Percentiles rank a stretch among this genome's conserved stretches.
phyloP scores from a whole-genome alignment of 148 eudicot species.

The Diospyros kaki region DNA sequence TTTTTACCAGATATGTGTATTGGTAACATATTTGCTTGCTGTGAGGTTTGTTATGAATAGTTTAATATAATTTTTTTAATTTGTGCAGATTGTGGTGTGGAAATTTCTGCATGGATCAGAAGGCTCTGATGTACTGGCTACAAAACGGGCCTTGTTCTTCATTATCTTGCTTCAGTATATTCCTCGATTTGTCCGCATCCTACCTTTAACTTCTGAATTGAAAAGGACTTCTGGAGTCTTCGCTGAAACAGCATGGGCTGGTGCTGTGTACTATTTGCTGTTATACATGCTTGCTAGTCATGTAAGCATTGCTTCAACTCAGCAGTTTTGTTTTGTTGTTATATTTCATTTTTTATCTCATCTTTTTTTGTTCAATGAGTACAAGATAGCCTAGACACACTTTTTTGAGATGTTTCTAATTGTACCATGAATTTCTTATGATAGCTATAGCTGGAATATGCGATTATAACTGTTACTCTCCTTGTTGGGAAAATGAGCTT shows the following conservation, averaged over 20 bases:
- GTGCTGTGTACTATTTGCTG: slow-evolving; percentile 87
- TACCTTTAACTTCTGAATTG: slow-evolving; percentile 79
- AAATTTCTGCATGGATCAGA: slow-evolving; percentile 65
- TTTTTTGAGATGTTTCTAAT: neutral
- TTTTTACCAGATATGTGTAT: neutral
- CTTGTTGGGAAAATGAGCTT: neutral
- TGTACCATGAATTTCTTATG: neutral
- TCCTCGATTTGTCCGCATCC: slow-evolving; percentile 65
- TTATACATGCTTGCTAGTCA: slow-evolving; percentile 97
- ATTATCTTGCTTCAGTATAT: slow-evolving; percentile 79
- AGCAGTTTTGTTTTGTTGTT: neutral
- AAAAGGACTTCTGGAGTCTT: slow-evolving; percentile 95
- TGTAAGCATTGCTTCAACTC: slow-evolving; percentile 45
- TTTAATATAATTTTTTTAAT: slow-evolving; percentile 2
- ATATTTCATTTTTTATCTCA: neutral
- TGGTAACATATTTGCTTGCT: slow-evolving; percentile 9
- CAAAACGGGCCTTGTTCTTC: slow-evolving; percentile 65
- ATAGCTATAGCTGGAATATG: neutral
- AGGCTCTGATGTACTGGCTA: slow-evolving; percentile 72
- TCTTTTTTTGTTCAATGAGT: neutral
- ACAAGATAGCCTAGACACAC: neutral
- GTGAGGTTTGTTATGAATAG: neutral
- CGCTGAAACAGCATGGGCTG: slow-evolving; percentile 98
- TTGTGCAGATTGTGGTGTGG: slow-evolving; percentile 77
- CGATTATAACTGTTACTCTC: neutral